Evolutionary conservation across 2,329 filamentous ascomycete species (phyloP).

Genomic region (Chaetomium globosum): DNA sequence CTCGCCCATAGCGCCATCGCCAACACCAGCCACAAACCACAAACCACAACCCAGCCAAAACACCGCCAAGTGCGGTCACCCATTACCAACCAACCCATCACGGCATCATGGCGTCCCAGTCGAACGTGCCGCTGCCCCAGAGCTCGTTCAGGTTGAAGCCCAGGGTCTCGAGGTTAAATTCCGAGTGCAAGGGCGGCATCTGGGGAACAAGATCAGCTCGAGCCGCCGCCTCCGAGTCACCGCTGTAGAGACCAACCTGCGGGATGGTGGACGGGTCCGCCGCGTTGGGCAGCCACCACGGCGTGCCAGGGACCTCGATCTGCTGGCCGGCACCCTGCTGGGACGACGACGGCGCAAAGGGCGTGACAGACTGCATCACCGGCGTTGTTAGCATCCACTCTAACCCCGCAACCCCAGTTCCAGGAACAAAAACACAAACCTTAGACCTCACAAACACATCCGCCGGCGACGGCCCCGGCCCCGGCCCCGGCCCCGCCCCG

Average conservation of each 20-base stretch:
- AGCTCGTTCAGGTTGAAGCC: constrained; percentile 59
- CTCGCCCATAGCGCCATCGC: neutral
- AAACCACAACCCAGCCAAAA: too few relatives aligned
- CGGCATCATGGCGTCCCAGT: constrained; percentile 34
- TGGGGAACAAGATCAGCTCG: constrained; percentile 41
- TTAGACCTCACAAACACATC: constrained; percentile 32
- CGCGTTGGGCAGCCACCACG: constrained; percentile 38
- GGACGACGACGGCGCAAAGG: constrained; percentile 32
- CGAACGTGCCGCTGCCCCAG: constrained; percentile 51
- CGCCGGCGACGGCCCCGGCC: constrained; percentile 10
- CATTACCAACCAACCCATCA: constrained; percentile 6
- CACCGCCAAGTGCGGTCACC: neutral
- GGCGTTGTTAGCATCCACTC: neutral
- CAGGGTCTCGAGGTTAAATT: constrained; percentile 57
- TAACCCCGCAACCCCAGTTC: neutral
- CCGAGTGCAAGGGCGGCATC: constrained; percentile 50
- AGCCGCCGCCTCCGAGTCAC: neutral
- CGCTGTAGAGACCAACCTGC: constrained; percentile 42
- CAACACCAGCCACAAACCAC: neutral
- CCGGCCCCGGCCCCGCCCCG: neutral
- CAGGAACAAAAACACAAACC: constrained; percentile 18
- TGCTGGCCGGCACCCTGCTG: constrained; percentile 26
- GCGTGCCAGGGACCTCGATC: constrained; percentile 37
- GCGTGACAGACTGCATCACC: constrained; percentile 31
- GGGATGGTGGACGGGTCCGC: constrained; percentile 44